Evolutionary conservation across 2,329 filamentous ascomycete genomes (phyloP), one percentile per base, ranked within the genome.

Genomic region (Claviceps pazoutovae): DNA sequence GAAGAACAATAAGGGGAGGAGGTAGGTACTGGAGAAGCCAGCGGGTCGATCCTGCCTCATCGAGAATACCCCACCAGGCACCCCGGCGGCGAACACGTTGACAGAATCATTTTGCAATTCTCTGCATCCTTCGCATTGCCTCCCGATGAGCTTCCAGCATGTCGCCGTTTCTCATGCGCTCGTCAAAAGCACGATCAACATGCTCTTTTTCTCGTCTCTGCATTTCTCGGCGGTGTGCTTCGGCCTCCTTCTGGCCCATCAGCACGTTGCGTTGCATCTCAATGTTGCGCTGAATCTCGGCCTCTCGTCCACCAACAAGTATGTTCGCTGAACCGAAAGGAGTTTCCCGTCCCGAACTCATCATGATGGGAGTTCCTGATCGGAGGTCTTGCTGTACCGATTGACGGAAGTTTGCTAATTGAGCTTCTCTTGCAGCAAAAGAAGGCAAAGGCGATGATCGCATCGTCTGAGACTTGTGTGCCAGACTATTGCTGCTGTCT

Each of bases 91-190:
- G 14, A 38, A 26, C 42, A 50, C 16, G 11, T 19, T 34, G 7
- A 39, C 23, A 16, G 17, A 17, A 30, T 51, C 36, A 53, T 41
- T 47, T 47, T 13, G 51, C 51, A 8, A 26, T 38, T 17, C 54
- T 68, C 60, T 95, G 89, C 82, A 96, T 85, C 64, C 75, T 82
- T 56, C 85, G 75, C 78, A 96, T 76, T 1, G 84, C 86, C 56
- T 90, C 84, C 19, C 84, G 76, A 64, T 96, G 90, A 21, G 83
- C 76, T 46, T 86, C 84, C 49, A 86, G 72, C 71, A 95, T 78
- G 56, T 85, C 80, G 0, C 83, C 83, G 16, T 79, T 81, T 51
- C 87, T 75, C 85, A 94, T 93, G 57, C 80, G 76, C 64, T 84
- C 80, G 57, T 88, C 84, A 59, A 88, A 82, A 39, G 75, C 74